Base-by-base conservation (phyloP, 2,329 filamentous ascomycete species). In the Dothideomycetidae sp. region DNA sequence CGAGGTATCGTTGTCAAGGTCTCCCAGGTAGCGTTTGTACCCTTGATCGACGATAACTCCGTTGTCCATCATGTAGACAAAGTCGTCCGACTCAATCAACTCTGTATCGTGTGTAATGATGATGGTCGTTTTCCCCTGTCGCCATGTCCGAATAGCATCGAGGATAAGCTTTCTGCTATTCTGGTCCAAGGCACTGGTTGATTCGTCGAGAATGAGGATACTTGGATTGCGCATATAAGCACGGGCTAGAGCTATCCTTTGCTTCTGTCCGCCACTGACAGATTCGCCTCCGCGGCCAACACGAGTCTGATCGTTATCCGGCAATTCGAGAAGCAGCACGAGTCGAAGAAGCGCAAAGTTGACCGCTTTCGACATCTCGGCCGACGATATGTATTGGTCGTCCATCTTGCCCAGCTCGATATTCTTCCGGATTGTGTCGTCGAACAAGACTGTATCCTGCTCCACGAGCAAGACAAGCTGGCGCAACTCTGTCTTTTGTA, bases 61-160 rank as follows among this genome's bases (percentile, higher is more conserved):
- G 9, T 74, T 59, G 19, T 88, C 78, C 53, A 96, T 62, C 9
- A 93, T 70, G 46, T 86, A 93, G 0, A 92, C 70, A 44, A 78
- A 86, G 44, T 96, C 85, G 0, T 75, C 55, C 0, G 73, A 60
- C 3, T 61, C 55, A 7, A 96, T 88, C 46, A 88, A 80, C 0
- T 73, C 70, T 19, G 90, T 70, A 45, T 96, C 84, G 50, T 96
- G 88, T 0, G 90, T 94, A 48, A 96, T 88, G 46, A 96, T 74
- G 36, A 96, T 81, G 0, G 88, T 96, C 0, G 86, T 94, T 53
- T 82, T 90, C 0, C 71, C 78, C 23, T 60, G 63, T 14, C 90
- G 70, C 88, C 85, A 94, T 13, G 68, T 52, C 5, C 83, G 69
- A 36, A 94, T 78, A 0, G 76, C 73, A 29, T 80, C 71, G 66